Conservation (phyloP, 306 rosid genomes). For the Sesbania bispinosa region DNA sequence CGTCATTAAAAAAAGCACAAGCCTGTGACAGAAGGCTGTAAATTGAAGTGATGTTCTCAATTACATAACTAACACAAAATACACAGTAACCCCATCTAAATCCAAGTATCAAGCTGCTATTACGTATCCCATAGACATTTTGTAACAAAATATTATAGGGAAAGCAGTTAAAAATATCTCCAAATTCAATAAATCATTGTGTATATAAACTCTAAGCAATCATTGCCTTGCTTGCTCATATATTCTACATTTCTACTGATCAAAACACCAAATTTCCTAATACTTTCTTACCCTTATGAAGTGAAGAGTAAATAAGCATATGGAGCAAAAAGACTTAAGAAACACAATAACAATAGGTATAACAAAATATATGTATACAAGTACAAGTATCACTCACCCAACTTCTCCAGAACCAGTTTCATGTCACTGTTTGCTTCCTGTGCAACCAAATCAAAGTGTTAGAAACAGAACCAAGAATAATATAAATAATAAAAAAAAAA, state of each 20-base stretch:
- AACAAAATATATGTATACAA: neutral
- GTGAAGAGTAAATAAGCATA: neutral
- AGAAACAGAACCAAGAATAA: constrained; percentile 1
- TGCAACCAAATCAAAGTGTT: constrained; percentile 15
- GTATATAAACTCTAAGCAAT: neutral
- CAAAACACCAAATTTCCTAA: constrained; percentile 13
- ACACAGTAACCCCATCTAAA: neutral
- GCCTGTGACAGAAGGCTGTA: neutral
- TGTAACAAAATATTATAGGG: neutral
- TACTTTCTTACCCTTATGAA: neutral
- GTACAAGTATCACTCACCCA: constrained; percentile 38
- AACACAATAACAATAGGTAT: neutral
- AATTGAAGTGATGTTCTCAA: constrained; percentile 2
- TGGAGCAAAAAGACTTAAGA: neutral
- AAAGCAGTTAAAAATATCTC: constrained; percentile 17
- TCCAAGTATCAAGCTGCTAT: neutral
- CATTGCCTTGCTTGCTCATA: neutral
- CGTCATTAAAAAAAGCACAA: neutral
- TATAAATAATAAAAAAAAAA: neutral
- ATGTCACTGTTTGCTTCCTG: constrained; percentile 32
- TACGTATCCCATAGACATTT: constrained; percentile 5
- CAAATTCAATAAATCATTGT: neutral
- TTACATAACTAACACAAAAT: constrained; percentile 6
- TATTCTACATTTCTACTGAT: neutral
- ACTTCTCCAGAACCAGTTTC: constrained; percentile 40